These are phyloP conservation scores for Trichoderma atroviride DNA, from an alignment of 2,329 filamentous ascomycete species.

Conservation along the genomic window DNA sequence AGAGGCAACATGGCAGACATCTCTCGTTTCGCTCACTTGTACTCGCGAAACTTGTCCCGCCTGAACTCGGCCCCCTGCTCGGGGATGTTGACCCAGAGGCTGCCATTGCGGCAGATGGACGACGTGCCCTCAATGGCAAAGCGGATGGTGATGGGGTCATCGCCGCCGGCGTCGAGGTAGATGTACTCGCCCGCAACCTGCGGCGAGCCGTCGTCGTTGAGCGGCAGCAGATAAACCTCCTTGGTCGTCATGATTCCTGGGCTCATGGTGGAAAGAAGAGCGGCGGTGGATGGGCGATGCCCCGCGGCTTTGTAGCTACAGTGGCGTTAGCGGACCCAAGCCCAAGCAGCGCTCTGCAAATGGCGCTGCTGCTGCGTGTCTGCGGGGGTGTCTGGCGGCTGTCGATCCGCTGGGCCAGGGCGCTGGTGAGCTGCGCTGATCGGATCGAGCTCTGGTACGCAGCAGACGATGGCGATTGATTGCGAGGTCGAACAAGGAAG, in stretches of 20 bases:
- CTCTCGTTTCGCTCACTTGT: conserved; percentile 66
- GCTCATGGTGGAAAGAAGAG: conserved; percentile 51
- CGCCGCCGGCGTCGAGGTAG: conserved; percentile 76
- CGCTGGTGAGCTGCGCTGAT: neutral
- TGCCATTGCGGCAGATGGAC: conserved; percentile 92
- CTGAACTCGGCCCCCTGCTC: conserved; percentile 73
- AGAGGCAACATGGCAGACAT: too few species aligned
- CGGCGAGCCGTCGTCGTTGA: conserved; percentile 92
- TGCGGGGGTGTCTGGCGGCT: neutral
- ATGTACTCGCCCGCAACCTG: conserved; percentile 89
- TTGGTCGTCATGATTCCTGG: conserved; percentile 65
- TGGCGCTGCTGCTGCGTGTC: conserved; percentile 1
- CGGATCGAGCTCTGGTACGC: neutral
- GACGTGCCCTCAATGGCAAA: conserved; percentile 94
- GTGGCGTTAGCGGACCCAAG: conserved; percentile 14
- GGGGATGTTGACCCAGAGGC: conserved; percentile 95
- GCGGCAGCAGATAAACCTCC: conserved; percentile 82
- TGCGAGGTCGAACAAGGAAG: neutral
- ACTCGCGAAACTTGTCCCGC: conserved; percentile 80
- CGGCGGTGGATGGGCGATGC: conserved; percentile 28
- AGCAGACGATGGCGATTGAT: neutral
- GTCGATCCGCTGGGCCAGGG: neutral
- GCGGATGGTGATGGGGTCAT: conserved; percentile 75
- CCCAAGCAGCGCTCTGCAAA: conserved; percentile 2
- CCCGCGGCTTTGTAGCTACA: conserved; percentile 29